Base-by-base conservation (phyloP, 345 rosid species). In the Combretum micranthum region DNA sequence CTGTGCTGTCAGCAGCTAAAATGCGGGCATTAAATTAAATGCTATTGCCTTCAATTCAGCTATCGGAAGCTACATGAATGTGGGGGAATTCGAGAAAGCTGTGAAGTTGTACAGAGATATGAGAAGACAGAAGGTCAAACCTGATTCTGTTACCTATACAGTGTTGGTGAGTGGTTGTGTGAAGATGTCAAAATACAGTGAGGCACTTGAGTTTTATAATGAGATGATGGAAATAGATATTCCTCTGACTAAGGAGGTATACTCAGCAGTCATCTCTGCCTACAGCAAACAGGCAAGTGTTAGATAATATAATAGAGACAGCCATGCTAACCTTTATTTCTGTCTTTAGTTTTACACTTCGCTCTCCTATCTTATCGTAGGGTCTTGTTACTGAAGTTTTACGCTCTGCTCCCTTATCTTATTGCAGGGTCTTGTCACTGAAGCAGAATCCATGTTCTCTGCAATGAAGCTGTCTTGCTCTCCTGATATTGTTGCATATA, bases 11-110 rank as follows among this genome's bases (percentile, higher is more conserved):
- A 7, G 98, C 96, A 4, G 95, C 96, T 23, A 72, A 82, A 69
- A 71, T 86, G 70, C 78, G 98, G 79, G 81, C 64, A 88, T 88
- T 57, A 70, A 75, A 72, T 73, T 91, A 68, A 91, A 88, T 59
- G 81, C 90, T 19, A 63, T 76, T 73, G 90, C 98, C 7, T 91
- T 80, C 69, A 91, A 91, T 79, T 82, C 98, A 47, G 92, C 95
- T 42, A 84, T 88, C 60, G 89, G 89, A 62, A 84, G 95, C 79
- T 88, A 75, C 66, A 79, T 88, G 77, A 86, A 79, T 65, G 83
- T 76, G n/a, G 92, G 96, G 44, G 92, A 86, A 56, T 77, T 70
- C 70, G 92, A 85, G 53, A 91, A 80, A 72, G 95, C 90, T 46
- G 15, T 65, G 32, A 78, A 72, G 60, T 63, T 91, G 67, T 86